phyloP scores from a whole-genome alignment of 1,139 yeast genomes.

The Pneumocystis oryctolagi region DNA sequence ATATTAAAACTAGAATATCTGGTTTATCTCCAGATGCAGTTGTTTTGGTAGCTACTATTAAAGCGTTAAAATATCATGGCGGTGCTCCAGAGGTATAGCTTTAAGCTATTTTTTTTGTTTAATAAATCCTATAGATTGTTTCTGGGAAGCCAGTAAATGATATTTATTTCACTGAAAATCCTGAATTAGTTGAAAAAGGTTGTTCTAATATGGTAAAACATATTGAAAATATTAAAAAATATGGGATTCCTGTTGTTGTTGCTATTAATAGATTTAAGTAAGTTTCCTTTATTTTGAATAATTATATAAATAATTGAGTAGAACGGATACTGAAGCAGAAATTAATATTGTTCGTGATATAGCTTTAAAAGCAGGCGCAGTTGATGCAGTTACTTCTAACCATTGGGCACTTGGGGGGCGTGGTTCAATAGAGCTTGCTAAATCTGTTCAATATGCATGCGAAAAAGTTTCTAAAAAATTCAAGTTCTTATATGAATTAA shows the following conservation, averaged over 20 bases:
- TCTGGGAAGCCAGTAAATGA: slow-evolving; percentile 86
- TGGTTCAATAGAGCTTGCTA: slow-evolving; percentile 80
- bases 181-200: slow-evolving; percentile 68
- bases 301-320: not conserved
- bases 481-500: slow-evolving; percentile 56
- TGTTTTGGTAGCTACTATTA: slow-evolving; percentile 90
- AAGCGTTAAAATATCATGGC: slow-evolving; percentile 95
- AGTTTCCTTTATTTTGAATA: not conserved
- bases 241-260: slow-evolving; percentile 87
- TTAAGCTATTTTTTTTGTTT: not conserved
- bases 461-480: slow-evolving; percentile 39
- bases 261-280: slow-evolving; percentile 79
- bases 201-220: slow-evolving; percentile 87
- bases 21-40: slow-evolving; percentile 85
- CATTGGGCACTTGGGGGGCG: slow-evolving; percentile 98
- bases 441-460: slow-evolving; percentile 69
- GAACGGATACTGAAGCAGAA: slow-evolving; percentile 65
- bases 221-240: slow-evolving; percentile 68
- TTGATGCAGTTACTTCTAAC: slow-evolving; percentile 82
- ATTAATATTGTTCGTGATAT: slow-evolving; percentile 72
- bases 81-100: slow-evolving; percentile 74
- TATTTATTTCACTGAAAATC: slow-evolving; percentile 73
- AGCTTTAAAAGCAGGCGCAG: slow-evolving; percentile 85
- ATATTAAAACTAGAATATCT: slow-evolving; percentile 88
- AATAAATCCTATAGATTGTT: slow-evolving; percentile 30